phyloP scores from a whole-genome alignment of 2,329 filamentous ascomycete species.

The Aspergillus pseudoterreus region DNA sequence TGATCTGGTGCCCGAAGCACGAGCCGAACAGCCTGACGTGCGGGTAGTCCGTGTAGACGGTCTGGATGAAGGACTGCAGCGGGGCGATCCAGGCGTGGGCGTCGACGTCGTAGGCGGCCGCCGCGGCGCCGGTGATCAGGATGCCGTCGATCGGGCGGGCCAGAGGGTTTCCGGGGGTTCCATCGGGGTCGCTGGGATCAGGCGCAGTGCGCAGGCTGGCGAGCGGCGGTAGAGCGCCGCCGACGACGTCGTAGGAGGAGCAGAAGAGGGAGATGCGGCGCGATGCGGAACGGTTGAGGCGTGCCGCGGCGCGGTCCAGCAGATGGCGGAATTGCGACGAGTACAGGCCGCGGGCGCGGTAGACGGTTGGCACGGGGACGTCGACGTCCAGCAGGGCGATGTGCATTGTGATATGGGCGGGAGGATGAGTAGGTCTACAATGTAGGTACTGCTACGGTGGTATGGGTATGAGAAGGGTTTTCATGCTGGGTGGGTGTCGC shows the following conservation, averaged over 20 bases:
- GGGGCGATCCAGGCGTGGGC: constrained; percentile 27
- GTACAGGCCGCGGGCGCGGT: not conserved
- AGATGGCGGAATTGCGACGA: not conserved
- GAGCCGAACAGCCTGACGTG: constrained; percentile 31
- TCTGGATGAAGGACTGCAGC: constrained; percentile 23
- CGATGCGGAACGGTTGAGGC: not conserved
- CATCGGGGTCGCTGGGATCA: not conserved
- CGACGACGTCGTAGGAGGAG: not conserved
- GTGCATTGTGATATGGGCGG: not conserved
- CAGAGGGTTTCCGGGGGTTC: not conserved
- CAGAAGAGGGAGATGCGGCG: not conserved
- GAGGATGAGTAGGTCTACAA: no score
- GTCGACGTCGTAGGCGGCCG: constrained; percentile 25
- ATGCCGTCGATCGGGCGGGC: constrained; percentile 22
- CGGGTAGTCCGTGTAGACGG: constrained; percentile 23
- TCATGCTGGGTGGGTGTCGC: not conserved
- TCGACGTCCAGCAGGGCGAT: not conserved
- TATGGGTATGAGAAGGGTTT: not conserved
- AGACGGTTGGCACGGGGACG: not conserved
- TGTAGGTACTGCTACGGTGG: not conserved
- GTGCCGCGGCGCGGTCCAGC: not conserved
- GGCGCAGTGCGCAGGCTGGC: not conserved
- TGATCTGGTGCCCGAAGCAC: constrained; percentile 33
- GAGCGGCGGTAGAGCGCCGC: not conserved
- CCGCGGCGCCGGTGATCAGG: constrained; percentile 30